Conservation (phyloP, 1,284 basidiomycete genomes). For the Paramarasmius palmivorus region DNA sequence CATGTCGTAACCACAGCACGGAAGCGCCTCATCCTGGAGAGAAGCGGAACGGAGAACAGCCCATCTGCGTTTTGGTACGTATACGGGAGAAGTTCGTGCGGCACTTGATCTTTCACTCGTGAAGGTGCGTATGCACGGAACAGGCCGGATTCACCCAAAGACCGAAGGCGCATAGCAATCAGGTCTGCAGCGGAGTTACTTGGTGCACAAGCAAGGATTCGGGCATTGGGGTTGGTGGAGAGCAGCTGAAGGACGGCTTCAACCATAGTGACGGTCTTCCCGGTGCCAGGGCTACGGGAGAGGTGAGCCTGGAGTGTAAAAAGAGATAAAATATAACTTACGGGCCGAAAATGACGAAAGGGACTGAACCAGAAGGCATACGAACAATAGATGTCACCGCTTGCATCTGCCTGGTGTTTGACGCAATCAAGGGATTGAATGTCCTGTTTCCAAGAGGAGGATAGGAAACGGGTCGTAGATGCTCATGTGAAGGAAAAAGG, state of each 20-base stretch:
- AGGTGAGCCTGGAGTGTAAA: neutral
- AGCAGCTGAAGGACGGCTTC: constrained; percentile 66
- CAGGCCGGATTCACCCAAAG: constrained; percentile 37
- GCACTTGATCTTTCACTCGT: constrained; percentile 43
- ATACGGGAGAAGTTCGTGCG: constrained; percentile 42
- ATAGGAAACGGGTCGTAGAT: neutral
- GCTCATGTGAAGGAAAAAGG: constrained; percentile 12
- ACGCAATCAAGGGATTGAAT: constrained; percentile 45
- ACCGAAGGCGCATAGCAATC: constrained; percentile 40
- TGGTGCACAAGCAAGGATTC: constrained; percentile 64
- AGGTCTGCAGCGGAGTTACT: constrained; percentile 65
- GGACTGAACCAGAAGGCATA: constrained; percentile 44
- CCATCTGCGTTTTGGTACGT: constrained; percentile 39
- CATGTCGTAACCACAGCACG: constrained; percentile 63
- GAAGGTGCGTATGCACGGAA: constrained; percentile 70
- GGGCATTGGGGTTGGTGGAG: constrained; percentile 37
- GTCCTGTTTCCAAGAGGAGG: constrained; percentile 12
- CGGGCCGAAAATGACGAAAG: constrained; percentile 70
- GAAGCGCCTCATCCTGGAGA: constrained; percentile 43
- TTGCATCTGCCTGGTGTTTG: constrained; percentile 51
- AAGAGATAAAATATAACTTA: constrained; percentile 33
- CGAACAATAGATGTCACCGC: constrained; percentile 54
- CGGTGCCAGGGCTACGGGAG: constrained; percentile 51
- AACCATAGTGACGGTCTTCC: constrained; percentile 68
- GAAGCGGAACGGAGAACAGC: constrained; percentile 47